Percentiles rank a stretch among this genome's conserved stretches.
Conservation (phyloP, 805 yeast genomes). For the Yarrowia sp. region DNA sequence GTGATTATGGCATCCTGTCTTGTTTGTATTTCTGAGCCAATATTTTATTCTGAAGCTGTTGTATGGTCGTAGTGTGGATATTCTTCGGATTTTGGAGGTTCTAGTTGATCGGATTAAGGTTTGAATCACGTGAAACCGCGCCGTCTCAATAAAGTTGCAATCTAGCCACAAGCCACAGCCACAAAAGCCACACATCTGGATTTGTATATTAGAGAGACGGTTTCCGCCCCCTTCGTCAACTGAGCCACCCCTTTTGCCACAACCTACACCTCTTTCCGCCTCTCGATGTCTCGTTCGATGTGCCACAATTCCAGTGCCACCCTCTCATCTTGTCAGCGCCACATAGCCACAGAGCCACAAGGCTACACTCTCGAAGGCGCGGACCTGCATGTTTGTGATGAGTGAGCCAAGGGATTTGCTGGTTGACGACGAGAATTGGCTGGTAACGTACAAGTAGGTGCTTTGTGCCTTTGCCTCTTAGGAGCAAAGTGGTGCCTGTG, state of each 20-base stretch:
- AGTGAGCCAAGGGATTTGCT: neutral
- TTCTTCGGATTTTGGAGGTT: neutral
- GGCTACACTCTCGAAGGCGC: neutral
- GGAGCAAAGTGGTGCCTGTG: too few species aligned
- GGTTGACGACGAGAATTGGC: neutral
- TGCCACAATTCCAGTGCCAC: constrained; percentile 13
- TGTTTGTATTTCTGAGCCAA: neutral
- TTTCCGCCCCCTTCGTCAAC: constrained; percentile 16
- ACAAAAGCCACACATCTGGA: constrained; percentile 13
- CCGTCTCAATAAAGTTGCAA: constrained; percentile 3
- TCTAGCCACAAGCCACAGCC: constrained; percentile 33
- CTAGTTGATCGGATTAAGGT: neutral
- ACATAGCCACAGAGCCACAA: constrained; percentile 3
- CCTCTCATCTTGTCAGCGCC: neutral
- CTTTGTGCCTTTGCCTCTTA: too few species aligned
- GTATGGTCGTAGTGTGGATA: neutral
- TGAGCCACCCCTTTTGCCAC: constrained; percentile 32
- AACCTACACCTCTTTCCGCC: constrained; percentile 28
- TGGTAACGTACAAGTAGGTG: too few species aligned
- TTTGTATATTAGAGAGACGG: constrained; percentile 8
- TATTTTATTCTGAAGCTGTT: neutral
- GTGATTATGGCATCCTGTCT: neutral
- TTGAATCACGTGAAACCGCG: constrained; percentile 13
- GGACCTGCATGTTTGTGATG: neutral
- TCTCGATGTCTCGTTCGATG: neutral